Evolutionary conservation across 148 eudicot species (phyloP).

Genomic region (Rhododendron ovatum): DNA sequence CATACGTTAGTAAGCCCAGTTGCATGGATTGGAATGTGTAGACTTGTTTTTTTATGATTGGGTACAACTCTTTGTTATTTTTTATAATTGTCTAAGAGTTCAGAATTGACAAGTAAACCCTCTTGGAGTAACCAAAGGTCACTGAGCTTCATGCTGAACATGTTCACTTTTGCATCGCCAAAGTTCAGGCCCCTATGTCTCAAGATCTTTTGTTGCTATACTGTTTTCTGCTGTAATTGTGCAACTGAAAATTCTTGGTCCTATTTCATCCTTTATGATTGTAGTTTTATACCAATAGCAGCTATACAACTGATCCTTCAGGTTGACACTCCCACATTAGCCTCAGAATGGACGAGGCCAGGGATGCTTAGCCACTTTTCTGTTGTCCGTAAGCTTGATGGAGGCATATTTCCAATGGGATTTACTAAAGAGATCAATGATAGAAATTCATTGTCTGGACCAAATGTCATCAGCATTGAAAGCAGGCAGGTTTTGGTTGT

Average conservation of each 20-base stretch:
- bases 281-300: neutral
- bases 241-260: neutral
- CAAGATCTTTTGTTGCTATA: neutral
- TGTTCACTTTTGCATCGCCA: neutral
- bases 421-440: conserved; percentile 64
- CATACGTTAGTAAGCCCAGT: neutral
- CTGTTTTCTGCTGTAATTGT: neutral
- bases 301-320: conserved; percentile 28
- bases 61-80: neutral
- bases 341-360: conserved; percentile 78
- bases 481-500: conserved; percentile 53
- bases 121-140: neutral
- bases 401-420: conserved; percentile 79
- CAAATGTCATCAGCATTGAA: conserved; percentile 55
- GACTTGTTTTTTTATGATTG: neutral
- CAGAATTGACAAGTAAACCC: neutral
- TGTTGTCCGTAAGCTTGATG: conserved; percentile 84
- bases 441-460: conserved; percentile 65
- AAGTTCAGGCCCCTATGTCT: neutral
- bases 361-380: conserved; percentile 86
- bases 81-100: neutral
- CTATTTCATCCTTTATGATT: neutral
- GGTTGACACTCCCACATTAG: conserved; percentile 85
- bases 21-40: neutral
- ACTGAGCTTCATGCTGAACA: neutral